Base-by-base conservation (phyloP, 495 filamentous ascomycete genomes). In the Hyaloscypha variabilis region DNA sequence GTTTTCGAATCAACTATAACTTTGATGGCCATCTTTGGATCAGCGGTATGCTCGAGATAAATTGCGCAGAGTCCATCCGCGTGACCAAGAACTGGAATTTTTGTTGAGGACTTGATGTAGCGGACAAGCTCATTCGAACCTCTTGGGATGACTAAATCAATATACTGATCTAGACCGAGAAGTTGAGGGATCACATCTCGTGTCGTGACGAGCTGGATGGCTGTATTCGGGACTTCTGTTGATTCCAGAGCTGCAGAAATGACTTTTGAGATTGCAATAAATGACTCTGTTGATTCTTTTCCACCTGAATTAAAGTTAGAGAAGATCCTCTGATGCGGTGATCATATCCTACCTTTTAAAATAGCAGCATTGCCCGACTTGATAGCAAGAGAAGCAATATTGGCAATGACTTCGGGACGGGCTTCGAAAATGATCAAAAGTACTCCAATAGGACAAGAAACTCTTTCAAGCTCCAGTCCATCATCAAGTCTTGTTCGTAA, bases 301-400 rank as follows among this genome's bases (percentile, higher is more conserved):
- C 95, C 95, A 69, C 92, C 89, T 90, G 28, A 51, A 34, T n/a
- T 8, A n/a, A 30, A 66, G 36, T 67, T 60, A 69, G 54, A 34
- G n/a, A 21, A 0, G 17, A 29, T 8, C 26, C 8, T 58, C 13
- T 34, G 64, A 55, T 19, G 5, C 34, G 14, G 6, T 29, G 36
- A 46, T 28, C 4, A 11, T 3, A 49, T 2, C 58, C n/a, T 73
- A 81, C 88, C 94, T 85, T 99, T 99, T 54, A 99, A 79, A 65
- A 99, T 98, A 62, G 94, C 95, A 28, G 95, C 90, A 79, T 99
- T 99, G 62, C 93, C 95, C 19, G 95, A 97, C 75, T 99, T 99
- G 68, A 99, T 89, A 13, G 96, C 93, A 39, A 99, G 82, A n/a
- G 96, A 90, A 60, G 94, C 92, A 66, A 99, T 98, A 72, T 99